phyloP scores from a whole-genome alignment of 495 filamentous ascomycete genomes.

The Tuber umbilicatum region DNA sequence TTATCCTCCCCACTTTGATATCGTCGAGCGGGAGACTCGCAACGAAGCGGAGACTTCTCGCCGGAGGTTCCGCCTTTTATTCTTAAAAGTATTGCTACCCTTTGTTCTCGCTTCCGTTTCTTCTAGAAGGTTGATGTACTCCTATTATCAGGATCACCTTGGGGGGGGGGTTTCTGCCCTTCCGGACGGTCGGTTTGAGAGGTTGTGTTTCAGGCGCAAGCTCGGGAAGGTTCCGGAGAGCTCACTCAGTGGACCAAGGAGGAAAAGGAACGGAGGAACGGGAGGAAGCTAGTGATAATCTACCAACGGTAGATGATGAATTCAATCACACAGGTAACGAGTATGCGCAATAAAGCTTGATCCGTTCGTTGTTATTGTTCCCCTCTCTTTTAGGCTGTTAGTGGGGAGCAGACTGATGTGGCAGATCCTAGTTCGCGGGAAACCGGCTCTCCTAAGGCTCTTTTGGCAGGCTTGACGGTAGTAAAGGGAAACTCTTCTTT shows the following conservation, averaged over 20 bases:
- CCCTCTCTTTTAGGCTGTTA: slow-evolving; percentile 10
- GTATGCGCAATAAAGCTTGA: background rate
- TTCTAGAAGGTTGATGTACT: background rate
- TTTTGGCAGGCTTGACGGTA: background rate
- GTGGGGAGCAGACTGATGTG: slow-evolving; percentile 25
- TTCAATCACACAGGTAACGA: background rate
- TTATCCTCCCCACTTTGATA: slow-evolving; percentile 38
- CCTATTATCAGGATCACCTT: background rate
- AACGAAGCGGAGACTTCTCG: slow-evolving; percentile 20
- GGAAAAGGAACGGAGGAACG: background rate
- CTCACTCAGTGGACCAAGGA: background rate
- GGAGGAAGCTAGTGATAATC: slow-evolving; percentile 3
- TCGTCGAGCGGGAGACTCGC: slow-evolving; percentile 18
- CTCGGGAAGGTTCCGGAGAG: background rate
- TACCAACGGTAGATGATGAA: background rate
- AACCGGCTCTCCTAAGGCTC: slow-evolving; percentile 16
- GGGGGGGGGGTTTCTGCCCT: no score
- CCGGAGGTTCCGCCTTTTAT: slow-evolving; percentile 19
- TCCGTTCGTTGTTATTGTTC: slow-evolving; percentile 8
- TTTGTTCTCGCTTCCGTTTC: background rate
- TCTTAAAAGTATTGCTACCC: background rate
- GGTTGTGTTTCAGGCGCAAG: background rate
- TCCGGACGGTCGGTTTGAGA: background rate
- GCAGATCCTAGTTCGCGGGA: slow-evolving; percentile 29
- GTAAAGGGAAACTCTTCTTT: background rate